Evolutionary conservation across 1,139 yeast species (phyloP), one percentile per base, ranked within the genome.

Genomic region (Yamadazyma diddensiae): DNA sequence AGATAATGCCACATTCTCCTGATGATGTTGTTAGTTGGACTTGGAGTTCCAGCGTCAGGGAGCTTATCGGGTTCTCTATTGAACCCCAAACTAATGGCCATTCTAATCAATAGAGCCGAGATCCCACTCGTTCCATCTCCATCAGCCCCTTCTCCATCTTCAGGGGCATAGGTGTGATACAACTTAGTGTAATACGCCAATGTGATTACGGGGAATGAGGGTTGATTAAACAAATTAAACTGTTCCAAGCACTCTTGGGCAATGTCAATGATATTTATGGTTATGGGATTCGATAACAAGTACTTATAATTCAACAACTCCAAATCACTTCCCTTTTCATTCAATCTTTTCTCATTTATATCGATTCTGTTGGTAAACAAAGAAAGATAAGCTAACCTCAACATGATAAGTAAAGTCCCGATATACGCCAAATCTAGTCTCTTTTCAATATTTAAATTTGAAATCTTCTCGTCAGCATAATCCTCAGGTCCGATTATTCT

Each of bases 1-100:
- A 78, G 52, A 31, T 63, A 62, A 42, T 65, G 67, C 84, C 84
- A 79, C 2, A 77, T 60, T 41, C 74, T 77, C 44, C 85, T 59
- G 46, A 65, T 61, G 8, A 69, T 42, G 40, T 65, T 65, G 31
- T 69, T 62, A 9, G 52, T 40, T 21, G 55, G 51, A 39, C 54
- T 57, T 5, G 15, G 14, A 11, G 42, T 36, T 6, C 9, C 15
- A 3, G 41, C 33, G 16, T 46, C 52, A 2, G 39, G 31, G 33
- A 55, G 50, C 26, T 46, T 52, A 22, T 57, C 61, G 1, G 70
- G 70, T 14, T 69, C 73, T 26, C 76, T 48, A 45, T 73, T 62
- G 21, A 73, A 47, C 0, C 80, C 79, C 29, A 74, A 47, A 2
- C 69, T 53, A 28, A 59, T 57, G 0, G 76, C 74, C 57, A 64